Base-by-base conservation (phyloP, 495 filamentous ascomycete species). In the Podospora australis region DNA sequence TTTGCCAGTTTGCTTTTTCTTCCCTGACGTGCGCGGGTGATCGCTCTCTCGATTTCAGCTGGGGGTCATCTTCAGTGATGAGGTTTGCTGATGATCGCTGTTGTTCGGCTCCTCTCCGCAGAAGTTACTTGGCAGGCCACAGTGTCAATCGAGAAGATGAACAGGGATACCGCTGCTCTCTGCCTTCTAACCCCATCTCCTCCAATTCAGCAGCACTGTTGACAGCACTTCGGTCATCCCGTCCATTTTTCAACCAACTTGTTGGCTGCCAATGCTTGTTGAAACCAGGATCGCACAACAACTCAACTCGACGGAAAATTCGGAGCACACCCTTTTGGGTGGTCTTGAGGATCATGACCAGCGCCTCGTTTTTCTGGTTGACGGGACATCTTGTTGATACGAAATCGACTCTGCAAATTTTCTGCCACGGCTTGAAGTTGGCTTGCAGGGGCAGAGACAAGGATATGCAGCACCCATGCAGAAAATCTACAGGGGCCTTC, bases 1-100 rank as follows among this genome's bases (percentile, higher is more conserved):
- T n/a, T n/a, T n/a, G n/a, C n/a, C n/a, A n/a, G n/a, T n/a, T n/a
- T 36, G 14, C 32, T 36, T 36, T 36, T 36, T 36, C 19, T 36
- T 16, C 32, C 14, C 32, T 36, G 32, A 17, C 14, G 6, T 6
- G 26, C 6, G 6, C 26, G 26, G 26, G 11, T 6, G 32, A 36
- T 36, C 32, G 32, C 32, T 36, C n/a, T n/a, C n/a, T n/a, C 32
- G 32, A 36, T 36, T 36, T 36, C 28, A 23, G 17, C 23, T 16
- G 49, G 20, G 25, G 43, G 40, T 46, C 44, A n/a, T 26, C 36
- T 42, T 20, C 11, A 28, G 35, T 32, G 34, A 32, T 35, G 11
- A 44, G 43, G 46, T 28, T 51, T 52, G 42, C 49, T 29, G 49
- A 38, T 23, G 44, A 52, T 52, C 44, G 23, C n/a, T 7, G 9